Conservation (phyloP, 2,329 filamentous ascomycete species). For the Sphaerulina musiva region DNA sequence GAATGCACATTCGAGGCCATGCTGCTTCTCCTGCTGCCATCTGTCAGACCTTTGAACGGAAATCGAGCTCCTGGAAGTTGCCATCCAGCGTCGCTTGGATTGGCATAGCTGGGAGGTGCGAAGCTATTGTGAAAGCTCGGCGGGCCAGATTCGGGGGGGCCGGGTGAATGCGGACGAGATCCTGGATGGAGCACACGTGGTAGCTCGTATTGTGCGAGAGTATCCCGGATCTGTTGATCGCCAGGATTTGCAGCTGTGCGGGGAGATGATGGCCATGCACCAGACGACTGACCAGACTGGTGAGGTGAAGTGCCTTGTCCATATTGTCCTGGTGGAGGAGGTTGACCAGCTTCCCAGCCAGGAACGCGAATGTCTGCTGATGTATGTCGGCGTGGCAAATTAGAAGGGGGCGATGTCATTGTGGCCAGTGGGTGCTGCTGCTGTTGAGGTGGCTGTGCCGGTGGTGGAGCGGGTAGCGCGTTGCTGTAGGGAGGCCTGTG, state of each 20-base stretch:
- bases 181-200: slow-evolving; percentile 42
- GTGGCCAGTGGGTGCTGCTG: slow-evolving; percentile 57
- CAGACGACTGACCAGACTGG: slow-evolving; percentile 55
- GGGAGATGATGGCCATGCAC: slow-evolving; percentile 63
- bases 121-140: slow-evolving; percentile 45
- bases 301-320: slow-evolving; percentile 55
- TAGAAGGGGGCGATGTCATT: slow-evolving; percentile 54
- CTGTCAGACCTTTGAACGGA: slow-evolving; percentile 46
- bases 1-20: slow-evolving; percentile 66
- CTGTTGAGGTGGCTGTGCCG: slow-evolving; percentile 49
- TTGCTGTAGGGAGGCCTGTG: slow-evolving; percentile 52
- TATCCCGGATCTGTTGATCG: slow-evolving; percentile 58
- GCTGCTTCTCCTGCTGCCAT: slow-evolving; percentile 61
- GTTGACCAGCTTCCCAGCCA: slow-evolving; percentile 67
- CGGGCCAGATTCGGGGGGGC: slow-evolving; percentile 39
- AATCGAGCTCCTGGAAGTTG: slow-evolving; percentile 47
- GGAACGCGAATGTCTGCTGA: slow-evolving; percentile 82
- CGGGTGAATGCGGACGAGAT: slow-evolving; percentile 40
- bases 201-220: slow-evolving; percentile 60
- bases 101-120: slow-evolving; percentile 46
- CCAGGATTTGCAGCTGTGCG: slow-evolving; percentile 42
- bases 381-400: slow-evolving; percentile 77
- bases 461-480: slow-evolving; percentile 56
- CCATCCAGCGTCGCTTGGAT: slow-evolving; percentile 52
- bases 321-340: slow-evolving; percentile 38